These are phyloP conservation scores for Cordyceps militaris DNA, from an alignment of 2,329 filamentous ascomycete genomes.

Conservation along the genomic window DNA sequence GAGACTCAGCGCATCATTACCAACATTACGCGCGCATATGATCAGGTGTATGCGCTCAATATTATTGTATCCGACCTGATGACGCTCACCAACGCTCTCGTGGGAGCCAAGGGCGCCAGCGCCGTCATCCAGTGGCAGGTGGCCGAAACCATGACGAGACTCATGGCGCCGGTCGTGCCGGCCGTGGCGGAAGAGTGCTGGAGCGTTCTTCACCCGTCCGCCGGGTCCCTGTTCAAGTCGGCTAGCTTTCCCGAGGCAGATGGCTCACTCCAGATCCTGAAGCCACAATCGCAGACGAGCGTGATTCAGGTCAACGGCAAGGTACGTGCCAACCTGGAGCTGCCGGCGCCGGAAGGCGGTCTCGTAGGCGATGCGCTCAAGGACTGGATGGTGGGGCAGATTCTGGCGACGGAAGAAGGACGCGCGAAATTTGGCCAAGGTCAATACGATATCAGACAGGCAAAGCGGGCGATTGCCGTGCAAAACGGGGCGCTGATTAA, in stretches of 20 bases:
- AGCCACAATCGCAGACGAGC: conserved; percentile 45
- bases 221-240: conserved; percentile 34
- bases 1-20: conserved; percentile 60
- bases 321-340: conserved; percentile 58
- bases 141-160: conserved; percentile 52
- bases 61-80: conserved; percentile 79
- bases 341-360: conserved; percentile 43
- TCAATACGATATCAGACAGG: conserved; percentile 38
- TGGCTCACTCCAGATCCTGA: conserved; percentile 41
- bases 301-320: conserved; percentile 80
- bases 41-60: conserved; percentile 69
- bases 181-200: conserved; percentile 78
- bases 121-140: conserved; percentile 41
- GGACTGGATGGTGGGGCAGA: conserved; percentile 53
- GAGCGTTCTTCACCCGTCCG: conserved; percentile 44
- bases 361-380: conserved; percentile 40
- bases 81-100: conserved; percentile 65
- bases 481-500: conserved; percentile 64
- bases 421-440: conserved; percentile 45
- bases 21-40: conserved; percentile 61
- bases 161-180: conserved; percentile 74
- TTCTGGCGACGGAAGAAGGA: conserved; percentile 56
- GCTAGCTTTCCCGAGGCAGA: conserved; percentile 55
- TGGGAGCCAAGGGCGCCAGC: conserved; percentile 36
- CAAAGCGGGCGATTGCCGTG: conserved; percentile 61